These are phyloP conservation scores for Ophiostoma tasmaniense DNA, from an alignment of 2,329 filamentous ascomycete genomes.

Conservation along the genomic window DNA sequence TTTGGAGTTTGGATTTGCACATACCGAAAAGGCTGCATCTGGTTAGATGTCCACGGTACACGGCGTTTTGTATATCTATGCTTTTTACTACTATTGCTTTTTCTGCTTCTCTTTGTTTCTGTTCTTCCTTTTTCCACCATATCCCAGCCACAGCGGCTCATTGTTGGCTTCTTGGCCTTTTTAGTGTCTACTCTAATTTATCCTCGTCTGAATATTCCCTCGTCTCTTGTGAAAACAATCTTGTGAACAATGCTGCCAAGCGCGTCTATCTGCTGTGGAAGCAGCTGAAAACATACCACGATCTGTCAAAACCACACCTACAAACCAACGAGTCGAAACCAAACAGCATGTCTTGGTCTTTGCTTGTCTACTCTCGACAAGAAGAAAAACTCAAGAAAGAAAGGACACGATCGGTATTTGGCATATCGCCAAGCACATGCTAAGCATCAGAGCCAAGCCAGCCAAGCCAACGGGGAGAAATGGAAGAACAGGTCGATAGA, in stretches of 20 bases:
- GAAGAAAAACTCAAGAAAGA: neutral
- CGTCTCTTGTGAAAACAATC: neutral
- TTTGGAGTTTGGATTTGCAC: neutral
- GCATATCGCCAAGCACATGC: slow-evolving; percentile 6
- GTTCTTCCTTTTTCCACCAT: neutral
- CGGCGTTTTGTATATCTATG: neutral
- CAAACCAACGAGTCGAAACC: neutral
- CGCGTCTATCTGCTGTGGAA: neutral
- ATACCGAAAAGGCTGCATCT: neutral
- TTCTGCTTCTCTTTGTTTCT: neutral
- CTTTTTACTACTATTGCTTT: neutral
- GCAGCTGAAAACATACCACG: neutral
- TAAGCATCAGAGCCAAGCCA: slow-evolving; percentile 15
- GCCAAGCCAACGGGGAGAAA: slow-evolving; percentile 8
- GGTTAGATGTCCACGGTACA: neutral
- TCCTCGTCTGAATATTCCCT: neutral
- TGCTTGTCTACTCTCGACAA: too few species aligned
- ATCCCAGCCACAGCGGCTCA: slow-evolving; percentile 1
- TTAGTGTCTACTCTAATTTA: neutral
- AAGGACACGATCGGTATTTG: neutral
- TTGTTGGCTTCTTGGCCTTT: neutral
- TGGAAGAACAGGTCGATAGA: too few species aligned
- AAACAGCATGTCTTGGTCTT: neutral
- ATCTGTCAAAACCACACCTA: neutral
- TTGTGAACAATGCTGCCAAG: neutral